Evolutionary conservation across 2,329 filamentous ascomycete species (phyloP).

Genomic region (Fusarium sp.): DNA sequence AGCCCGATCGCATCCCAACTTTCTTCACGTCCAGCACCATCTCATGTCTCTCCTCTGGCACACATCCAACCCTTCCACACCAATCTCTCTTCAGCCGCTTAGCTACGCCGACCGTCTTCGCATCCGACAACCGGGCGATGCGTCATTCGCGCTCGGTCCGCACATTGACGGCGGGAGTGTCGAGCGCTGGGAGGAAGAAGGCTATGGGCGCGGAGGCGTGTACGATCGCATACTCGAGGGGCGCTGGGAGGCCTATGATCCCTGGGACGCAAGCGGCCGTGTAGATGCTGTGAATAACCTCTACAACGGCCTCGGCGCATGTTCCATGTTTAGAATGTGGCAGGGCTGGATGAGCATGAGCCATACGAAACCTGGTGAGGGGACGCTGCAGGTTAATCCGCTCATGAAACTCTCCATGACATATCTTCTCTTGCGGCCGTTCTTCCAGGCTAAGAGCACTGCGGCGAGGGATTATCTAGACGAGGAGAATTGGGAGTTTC

Average conservation of each 20-base stretch:
- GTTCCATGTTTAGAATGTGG: slow-evolving; percentile 85
- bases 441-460: slow-evolving; percentile 68
- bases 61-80: slow-evolving; percentile 57
- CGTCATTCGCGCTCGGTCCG: slow-evolving; percentile 74
- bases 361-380: slow-evolving; percentile 74
- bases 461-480: slow-evolving; percentile 53
- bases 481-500: slow-evolving; percentile 67
- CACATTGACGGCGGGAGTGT: slow-evolving; percentile 79
- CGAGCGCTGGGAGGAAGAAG: slow-evolving; percentile 76
- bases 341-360: slow-evolving; percentile 91
- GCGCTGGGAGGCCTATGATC: slow-evolving; percentile 81
- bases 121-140: slow-evolving; percentile 76
- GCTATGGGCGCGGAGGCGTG: slow-evolving; percentile 72
- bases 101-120: slow-evolving; percentile 76
- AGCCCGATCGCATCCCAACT: slow-evolving; percentile 71
- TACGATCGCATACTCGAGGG: slow-evolving; percentile 80
- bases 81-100: slow-evolving; percentile 65
- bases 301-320: slow-evolving; percentile 83
- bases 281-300: slow-evolving; percentile 75
- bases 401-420: slow-evolving; percentile 77
- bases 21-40: slow-evolving; percentile 68
- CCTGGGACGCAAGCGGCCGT: slow-evolving; percentile 79
- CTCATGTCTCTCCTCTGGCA: slow-evolving; percentile 71
- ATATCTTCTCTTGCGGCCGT: slow-evolving; percentile 84
- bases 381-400: slow-evolving; percentile 84